Conservation (phyloP, 1,284 basidiomycete genomes). For the Trichosporon coremiiforme region DNA sequence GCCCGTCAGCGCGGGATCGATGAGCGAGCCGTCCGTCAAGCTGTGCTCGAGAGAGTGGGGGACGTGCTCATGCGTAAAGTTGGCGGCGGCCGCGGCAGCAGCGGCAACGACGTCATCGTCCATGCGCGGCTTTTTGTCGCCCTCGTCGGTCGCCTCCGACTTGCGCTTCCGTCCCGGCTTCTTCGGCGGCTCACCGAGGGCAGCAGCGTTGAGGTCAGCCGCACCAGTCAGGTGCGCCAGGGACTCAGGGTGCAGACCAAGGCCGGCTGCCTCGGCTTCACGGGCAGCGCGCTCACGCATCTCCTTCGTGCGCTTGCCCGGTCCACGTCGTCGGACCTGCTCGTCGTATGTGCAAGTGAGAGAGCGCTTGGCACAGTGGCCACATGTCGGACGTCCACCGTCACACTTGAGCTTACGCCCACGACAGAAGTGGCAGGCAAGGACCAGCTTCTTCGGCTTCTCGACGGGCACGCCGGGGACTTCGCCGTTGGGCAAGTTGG, state of each 20-base stretch:
- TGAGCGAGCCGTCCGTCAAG: constrained; percentile 24
- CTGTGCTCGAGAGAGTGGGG: constrained; percentile 23
- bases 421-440: constrained; percentile 58
- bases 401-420: constrained; percentile 57
- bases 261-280: constrained; percentile 43
- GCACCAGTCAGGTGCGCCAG: constrained; percentile 27
- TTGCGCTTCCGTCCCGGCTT: constrained; percentile 32
- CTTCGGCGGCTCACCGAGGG: constrained; percentile 25
- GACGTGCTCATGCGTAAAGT: constrained; percentile 20
- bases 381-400: constrained; percentile 42
- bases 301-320: constrained; percentile 58
- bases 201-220: constrained; percentile 18
- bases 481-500: constrained; percentile 19
- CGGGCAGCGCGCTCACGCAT: constrained; percentile 47
- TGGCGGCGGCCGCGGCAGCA: constrained; percentile 23
- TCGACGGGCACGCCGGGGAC: constrained; percentile 19
- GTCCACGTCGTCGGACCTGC: constrained; percentile 56
- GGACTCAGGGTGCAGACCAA: constrained; percentile 29
- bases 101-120: constrained; percentile 29
- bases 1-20: constrained; percentile 39
- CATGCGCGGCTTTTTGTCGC: constrained; percentile 29
- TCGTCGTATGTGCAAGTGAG: constrained; percentile 55
- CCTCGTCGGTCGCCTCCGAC: constrained; percentile 28
- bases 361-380: constrained; percentile 44
- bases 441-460: constrained; percentile 47